A percentile compares a stretch with the other conserved stretches of the same genome.
Conservation (phyloP, 495 filamentous ascomycete genomes). For the Cladorrhinum samala region DNA sequence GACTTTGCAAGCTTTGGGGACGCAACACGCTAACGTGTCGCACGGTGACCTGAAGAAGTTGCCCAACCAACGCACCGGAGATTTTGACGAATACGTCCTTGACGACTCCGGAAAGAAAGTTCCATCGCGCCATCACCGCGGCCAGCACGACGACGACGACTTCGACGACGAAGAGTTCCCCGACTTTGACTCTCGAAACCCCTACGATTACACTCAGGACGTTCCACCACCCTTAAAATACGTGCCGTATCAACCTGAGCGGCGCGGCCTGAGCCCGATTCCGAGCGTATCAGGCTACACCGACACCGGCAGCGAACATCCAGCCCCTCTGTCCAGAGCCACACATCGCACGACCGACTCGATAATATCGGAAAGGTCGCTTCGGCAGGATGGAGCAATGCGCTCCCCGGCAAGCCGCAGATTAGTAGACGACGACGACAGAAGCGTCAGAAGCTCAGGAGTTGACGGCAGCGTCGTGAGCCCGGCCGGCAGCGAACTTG, state of each 20-base stretch:
- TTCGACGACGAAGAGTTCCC: slow-evolving; percentile 38
- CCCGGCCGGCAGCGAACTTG: slow-evolving; percentile 64
- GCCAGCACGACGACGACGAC: slow-evolving; percentile 33
- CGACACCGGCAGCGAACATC: slow-evolving; percentile 43
- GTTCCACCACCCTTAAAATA: slow-evolving; percentile 52
- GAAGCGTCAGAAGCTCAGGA: slow-evolving; percentile 36
- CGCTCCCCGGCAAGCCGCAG: slow-evolving; percentile 32
- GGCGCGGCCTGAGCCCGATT: slow-evolving; percentile 72
- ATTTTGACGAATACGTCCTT: slow-evolving; percentile 37
- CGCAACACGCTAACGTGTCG: slow-evolving; percentile 46
- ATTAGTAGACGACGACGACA: slow-evolving; percentile 33
- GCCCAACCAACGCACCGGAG: slow-evolving; percentile 32
- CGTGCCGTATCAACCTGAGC: slow-evolving; percentile 49
- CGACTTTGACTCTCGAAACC: slow-evolving; percentile 35
- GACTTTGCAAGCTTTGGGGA: slow-evolving; percentile 35
- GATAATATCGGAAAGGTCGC: slow-evolving; percentile 33
- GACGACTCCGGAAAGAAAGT: slow-evolving; percentile 41
- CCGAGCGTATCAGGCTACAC: slow-evolving; percentile 80
- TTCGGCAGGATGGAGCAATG: slow-evolving; percentile 25
- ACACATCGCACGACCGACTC: slow-evolving; percentile 42
- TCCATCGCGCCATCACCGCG: slow-evolving; percentile 16
- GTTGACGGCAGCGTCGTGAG: slow-evolving; percentile 55
- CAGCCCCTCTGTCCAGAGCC: slow-evolving; percentile 43
- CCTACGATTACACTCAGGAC: slow-evolving; percentile 46
- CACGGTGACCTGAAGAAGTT: slow-evolving; percentile 45